Evolutionary conservation across 2,329 filamentous ascomycete genomes (phyloP).

Genomic region (Microcyclosporella mali): DNA sequence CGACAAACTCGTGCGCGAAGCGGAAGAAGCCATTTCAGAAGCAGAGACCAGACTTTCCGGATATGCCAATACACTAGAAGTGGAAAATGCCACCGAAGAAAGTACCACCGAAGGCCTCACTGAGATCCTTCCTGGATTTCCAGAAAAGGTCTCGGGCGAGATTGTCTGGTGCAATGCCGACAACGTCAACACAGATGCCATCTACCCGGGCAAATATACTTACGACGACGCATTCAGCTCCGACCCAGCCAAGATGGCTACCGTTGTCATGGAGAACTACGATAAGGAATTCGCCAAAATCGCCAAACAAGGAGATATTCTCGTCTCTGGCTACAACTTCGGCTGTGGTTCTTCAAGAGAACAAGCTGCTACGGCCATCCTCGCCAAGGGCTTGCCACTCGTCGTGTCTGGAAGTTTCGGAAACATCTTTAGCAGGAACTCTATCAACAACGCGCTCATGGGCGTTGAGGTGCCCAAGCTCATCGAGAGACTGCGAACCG

Average conservation of each 20-base stretch:
- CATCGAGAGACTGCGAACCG: constrained; percentile 58
- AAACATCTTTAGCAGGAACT: constrained; percentile 75
- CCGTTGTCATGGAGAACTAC: constrained; percentile 93
- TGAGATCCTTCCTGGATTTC: constrained; percentile 78
- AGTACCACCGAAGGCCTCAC: constrained; percentile 43
- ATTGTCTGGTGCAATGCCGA: constrained; percentile 82
- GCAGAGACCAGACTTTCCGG: constrained; percentile 44
- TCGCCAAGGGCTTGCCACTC: constrained; percentile 73
- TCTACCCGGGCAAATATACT: constrained; percentile 87
- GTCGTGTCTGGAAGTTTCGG: constrained; percentile 76
- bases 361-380: constrained; percentile 80
- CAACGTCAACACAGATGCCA: constrained; percentile 86
- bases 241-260: constrained; percentile 69
- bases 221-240: constrained; percentile 82
- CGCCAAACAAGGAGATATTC: constrained; percentile 66
- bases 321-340: constrained; percentile 84
- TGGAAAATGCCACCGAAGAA: constrained; percentile 24
- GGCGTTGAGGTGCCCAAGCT: constrained; percentile 64
- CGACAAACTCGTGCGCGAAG: constrained; percentile 62
- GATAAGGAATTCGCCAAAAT: constrained; percentile 62
- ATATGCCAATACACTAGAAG: constrained; percentile 25
- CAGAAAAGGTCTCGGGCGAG: constrained; percentile 73
- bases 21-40: constrained; percentile 56
- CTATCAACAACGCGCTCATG: constrained; percentile 73
- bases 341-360: constrained; percentile 76